phyloP scores from a whole-genome alignment of 768 basidiomycete genomes.

The Ramaria rubella region DNA sequence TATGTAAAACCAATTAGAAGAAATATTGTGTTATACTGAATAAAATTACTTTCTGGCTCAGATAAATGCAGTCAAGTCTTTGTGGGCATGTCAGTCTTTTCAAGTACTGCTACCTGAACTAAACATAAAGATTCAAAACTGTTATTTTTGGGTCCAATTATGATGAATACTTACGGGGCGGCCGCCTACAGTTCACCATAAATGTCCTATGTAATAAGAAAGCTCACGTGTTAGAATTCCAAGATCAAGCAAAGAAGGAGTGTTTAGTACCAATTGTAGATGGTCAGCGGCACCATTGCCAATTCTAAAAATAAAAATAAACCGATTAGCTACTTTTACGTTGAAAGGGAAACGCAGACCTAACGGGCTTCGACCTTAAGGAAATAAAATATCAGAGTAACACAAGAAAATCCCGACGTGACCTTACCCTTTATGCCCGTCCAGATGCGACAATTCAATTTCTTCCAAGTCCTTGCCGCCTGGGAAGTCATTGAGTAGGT shows the following conservation, averaged over 20 bases:
- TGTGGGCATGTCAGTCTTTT: not conserved
- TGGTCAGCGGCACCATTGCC: conserved; percentile 97
- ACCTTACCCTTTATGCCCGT: conserved; percentile 65
- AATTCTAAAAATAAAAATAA: conserved; percentile 40
- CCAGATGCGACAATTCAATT: conserved; percentile 76
- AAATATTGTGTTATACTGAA: not conserved
- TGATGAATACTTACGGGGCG: not conserved
- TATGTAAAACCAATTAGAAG: no score
- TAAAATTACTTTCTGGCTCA: conserved; percentile 77
- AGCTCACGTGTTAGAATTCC: no score
- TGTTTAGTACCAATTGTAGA: conserved; percentile 84
- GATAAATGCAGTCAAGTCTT: conserved; percentile 94
- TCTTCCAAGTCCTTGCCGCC: conserved; percentile 78
- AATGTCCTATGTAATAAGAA: conserved; percentile 59
- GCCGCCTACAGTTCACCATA: conserved; percentile 80
- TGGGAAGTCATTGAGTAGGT: no score
- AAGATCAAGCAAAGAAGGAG: no score
- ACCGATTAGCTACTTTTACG: not conserved
- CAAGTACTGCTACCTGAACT: not conserved
- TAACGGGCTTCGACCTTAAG: conserved; percentile 58
- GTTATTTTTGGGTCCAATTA: no score
- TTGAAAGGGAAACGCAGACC: conserved; percentile 28
- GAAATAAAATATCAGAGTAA: not conserved
- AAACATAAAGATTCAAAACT: no score
- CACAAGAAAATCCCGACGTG: not conserved